phyloP scores from a whole-genome alignment of 2,329 filamentous ascomycete genomes.

The Trichoderma atrobrunneum region DNA sequence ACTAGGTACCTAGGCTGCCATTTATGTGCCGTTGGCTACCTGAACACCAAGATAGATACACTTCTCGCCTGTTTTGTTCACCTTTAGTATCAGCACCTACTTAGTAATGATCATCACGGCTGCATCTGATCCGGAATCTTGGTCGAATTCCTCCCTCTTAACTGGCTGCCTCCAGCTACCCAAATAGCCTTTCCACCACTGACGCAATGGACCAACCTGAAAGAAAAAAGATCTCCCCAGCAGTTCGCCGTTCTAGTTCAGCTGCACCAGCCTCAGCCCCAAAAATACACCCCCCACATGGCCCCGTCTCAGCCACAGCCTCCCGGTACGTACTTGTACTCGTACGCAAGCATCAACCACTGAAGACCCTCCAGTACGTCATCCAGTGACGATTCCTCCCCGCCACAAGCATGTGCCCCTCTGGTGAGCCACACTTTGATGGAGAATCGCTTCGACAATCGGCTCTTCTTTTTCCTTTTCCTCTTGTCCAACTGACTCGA shows the following conservation, averaged over 20 bases:
- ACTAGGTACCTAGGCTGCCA: too few species aligned
- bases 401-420: slow-evolving; percentile 8
- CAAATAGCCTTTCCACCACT: not conserved
- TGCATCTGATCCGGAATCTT: not conserved
- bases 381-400: slow-evolving; percentile 11
- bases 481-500: not conserved
- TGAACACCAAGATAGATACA: not conserved
- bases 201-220: not conserved
- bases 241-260: not conserved
- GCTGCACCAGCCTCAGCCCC: not conserved
- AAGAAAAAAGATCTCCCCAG: not conserved
- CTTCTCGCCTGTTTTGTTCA: not conserved
- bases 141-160: not conserved
- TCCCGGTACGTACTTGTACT: not conserved
- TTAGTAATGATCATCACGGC: not conserved
- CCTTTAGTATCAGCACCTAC: not conserved
- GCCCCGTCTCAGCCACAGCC: slow-evolving; percentile 12
- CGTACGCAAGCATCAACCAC: not conserved
- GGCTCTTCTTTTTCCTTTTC: not conserved
- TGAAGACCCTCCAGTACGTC: slow-evolving; percentile 2
- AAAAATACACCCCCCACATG: not conserved
- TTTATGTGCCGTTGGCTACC: not conserved
- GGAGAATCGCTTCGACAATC: not conserved
- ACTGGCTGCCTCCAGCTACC: not conserved
- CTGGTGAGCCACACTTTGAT: not conserved